Evolutionary conservation across 2,329 filamentous ascomycete species (phyloP), one percentile per base, ranked within the genome.

Genomic region (Botrytis squamosa): DNA sequence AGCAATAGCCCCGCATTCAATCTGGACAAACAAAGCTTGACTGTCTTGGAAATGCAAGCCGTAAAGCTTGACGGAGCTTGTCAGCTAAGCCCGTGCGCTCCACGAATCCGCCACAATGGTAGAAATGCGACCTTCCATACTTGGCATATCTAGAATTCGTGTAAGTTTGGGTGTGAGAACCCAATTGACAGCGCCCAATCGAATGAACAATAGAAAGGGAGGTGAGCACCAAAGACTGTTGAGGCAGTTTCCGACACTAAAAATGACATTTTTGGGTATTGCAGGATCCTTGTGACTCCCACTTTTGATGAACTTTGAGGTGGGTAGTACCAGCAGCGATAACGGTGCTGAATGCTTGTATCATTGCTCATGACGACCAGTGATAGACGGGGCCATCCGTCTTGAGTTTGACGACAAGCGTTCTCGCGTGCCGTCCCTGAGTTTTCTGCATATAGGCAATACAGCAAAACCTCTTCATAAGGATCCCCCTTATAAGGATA

Each of bases 1-100:
- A 64, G n/a, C 29, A 55, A 64, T 10, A 2, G 59, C 40, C 69
- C 69, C 59, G 59, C 33, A 49, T 25, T 29, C 12, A 36, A 63
- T 71, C 55, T 71, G 69, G 68, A 40, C 40, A 63, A 49, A 57
- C 22, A 65, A 64, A 65, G 69, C 57, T 64, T 71, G 16, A 25
- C 36, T 20, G 18, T 65, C 69, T 33, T 57, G 25, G 25, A 55
- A 42, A 55, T 71, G 25, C 44, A 40, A 33, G 36, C 42, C 44
- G 25, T 20, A 71, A 71, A 63, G 44, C 55, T 52, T 49, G 59
- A 71, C 44, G 22, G 33, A 42, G 66, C 66, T 57, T 42, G 10
- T 42, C 18, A 57, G n/a, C 9, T 12, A 68, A 57, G 46, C 65
- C 65, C 29, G 25, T 36, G 36, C 10, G 49, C 3, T 25, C 22